Percentiles rank a stretch among this genome's conserved stretches.
Evolutionary conservation across 2,329 filamentous ascomycete genomes (phyloP).

Genomic region (Nannizziopsis barbatae): DNA sequence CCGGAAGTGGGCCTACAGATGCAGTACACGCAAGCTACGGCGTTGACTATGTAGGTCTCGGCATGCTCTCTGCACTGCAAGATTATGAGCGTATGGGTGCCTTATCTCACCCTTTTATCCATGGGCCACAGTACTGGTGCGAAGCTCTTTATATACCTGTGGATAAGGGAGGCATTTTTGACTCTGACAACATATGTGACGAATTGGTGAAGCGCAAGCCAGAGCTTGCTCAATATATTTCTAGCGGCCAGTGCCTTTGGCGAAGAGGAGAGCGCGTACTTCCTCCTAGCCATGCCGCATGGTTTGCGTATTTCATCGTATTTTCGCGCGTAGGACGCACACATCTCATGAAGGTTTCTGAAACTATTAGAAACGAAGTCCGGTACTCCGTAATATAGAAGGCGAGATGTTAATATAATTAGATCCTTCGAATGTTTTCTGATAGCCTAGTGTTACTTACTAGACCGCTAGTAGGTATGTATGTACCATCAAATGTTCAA

Average conservation of each 20-base stretch:
- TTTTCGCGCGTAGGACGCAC: conserved; percentile 16
- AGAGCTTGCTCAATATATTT: conserved; percentile 18
- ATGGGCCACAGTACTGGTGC: not conserved
- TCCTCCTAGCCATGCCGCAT: conserved; percentile 21
- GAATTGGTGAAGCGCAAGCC: conserved; percentile 21
- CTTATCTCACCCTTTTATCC: not conserved
- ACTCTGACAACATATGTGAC: conserved; percentile 24
- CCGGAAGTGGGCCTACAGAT: conserved; percentile 12
- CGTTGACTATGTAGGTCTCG: conserved; percentile 18
- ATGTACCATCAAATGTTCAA: too few relatives aligned
- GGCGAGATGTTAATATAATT: too few relatives aligned
- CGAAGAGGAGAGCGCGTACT: conserved; percentile 21
- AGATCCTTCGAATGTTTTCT: too few relatives aligned
- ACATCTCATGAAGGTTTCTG: not conserved
- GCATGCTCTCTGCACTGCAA: not conserved
- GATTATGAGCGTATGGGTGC: not conserved
- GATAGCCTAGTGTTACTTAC: too few relatives aligned
- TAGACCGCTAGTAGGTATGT: too few relatives aligned
- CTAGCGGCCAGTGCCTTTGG: conserved; percentile 20
- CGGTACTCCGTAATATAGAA: too few relatives aligned
- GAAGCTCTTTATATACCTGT: conserved; percentile 22
- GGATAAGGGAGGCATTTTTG: conserved; percentile 23
- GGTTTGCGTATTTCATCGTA: conserved; percentile 24
- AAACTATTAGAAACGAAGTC: conserved; percentile 5
- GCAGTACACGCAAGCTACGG: conserved; percentile 15